Evolutionary conservation across 768 basidiomycete genomes (phyloP).

Genomic region (Saitozyma podzolica): DNA sequence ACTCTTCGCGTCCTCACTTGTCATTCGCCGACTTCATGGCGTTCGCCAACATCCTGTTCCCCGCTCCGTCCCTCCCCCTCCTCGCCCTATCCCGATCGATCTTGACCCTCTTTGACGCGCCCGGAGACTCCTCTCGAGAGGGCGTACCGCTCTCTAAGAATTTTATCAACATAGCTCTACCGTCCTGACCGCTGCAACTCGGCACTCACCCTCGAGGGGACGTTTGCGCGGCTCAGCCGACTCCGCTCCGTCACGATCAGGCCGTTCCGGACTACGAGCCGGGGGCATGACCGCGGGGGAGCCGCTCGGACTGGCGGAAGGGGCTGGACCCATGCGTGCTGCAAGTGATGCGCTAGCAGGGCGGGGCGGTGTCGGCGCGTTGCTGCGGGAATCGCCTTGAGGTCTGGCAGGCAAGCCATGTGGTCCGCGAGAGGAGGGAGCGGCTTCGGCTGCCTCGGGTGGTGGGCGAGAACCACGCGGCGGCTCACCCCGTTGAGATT

Average conservation of each 20-base stretch:
- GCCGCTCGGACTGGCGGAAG: slow-evolving; percentile 1
- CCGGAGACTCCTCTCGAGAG: slow-evolving; percentile 34
- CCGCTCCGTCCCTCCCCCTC: slow-evolving; percentile 16
- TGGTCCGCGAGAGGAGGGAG: neutral
- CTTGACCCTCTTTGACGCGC: slow-evolving; percentile 34
- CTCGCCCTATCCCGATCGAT: slow-evolving; percentile 36
- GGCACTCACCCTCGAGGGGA: slow-evolving; percentile 34
- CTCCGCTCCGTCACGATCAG: neutral
- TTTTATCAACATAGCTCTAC: neutral
- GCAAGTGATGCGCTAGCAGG: slow-evolving; percentile 12
- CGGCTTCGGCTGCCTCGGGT: too few relatives aligned
- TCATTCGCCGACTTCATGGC: slow-evolving; percentile 23
- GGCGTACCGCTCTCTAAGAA: slow-evolving; percentile 15
- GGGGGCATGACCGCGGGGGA: neutral
- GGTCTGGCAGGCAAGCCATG: slow-evolving; percentile 11
- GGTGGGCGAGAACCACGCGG: too few relatives aligned
- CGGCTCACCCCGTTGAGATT: too few relatives aligned
- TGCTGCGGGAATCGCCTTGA: too few relatives aligned
- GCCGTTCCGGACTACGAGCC: slow-evolving; percentile 1
- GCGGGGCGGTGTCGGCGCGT: neutral
- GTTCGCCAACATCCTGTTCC: slow-evolving; percentile 17
- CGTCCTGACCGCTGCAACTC: neutral
- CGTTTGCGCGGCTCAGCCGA: slow-evolving; percentile 28
- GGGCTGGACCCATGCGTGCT: slow-evolving; percentile 22
- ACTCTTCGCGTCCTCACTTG: neutral